A percentile compares a stretch with the other conserved stretches of the same genome.
phyloP scores from a whole-genome alignment of 1,284 basidiomycete species.

The Marasmius sp. region DNA sequence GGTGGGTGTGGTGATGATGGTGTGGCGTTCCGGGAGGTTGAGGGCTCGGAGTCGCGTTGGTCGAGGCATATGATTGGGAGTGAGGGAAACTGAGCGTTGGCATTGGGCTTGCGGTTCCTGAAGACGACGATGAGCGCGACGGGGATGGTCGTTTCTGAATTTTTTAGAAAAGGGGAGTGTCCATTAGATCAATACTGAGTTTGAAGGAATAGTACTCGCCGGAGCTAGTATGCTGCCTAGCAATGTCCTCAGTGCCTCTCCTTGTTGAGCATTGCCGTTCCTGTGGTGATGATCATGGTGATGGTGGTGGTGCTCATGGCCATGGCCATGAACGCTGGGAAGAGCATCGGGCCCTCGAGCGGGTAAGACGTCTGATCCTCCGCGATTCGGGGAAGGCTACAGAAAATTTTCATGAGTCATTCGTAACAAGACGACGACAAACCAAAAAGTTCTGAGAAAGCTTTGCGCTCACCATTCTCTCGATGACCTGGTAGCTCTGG shows the following conservation, averaged over 20 bases:
- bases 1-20: constrained; percentile 17
- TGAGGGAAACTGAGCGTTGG: constrained; percentile 15
- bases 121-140: constrained; percentile 39
- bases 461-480: background rate
- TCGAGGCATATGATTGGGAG: constrained; percentile 23
- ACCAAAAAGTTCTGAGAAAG: too few relatives aligned
- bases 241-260: constrained; percentile 44
- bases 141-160: constrained; percentile 41
- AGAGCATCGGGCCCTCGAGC: background rate
- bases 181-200: background rate
- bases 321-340: constrained; percentile 1
- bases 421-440: background rate
- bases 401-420: background rate
- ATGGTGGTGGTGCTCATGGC: constrained; percentile 19
- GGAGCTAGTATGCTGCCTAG: constrained; percentile 50
- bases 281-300: background rate
- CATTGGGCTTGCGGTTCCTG: constrained; percentile 41
- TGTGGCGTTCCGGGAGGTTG: constrained; percentile 18
- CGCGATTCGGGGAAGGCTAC: background rate
- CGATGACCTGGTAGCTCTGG: background rate
- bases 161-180: background rate
- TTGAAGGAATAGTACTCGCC: constrained; percentile 29
- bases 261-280: constrained; percentile 34
- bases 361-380: background rate
- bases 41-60: constrained; percentile 12